Evolutionary conservation across 2,329 filamentous ascomycete species (phyloP), one percentile per base, ranked within the genome.

Genomic region (Amylocarpus encephaloides): DNA sequence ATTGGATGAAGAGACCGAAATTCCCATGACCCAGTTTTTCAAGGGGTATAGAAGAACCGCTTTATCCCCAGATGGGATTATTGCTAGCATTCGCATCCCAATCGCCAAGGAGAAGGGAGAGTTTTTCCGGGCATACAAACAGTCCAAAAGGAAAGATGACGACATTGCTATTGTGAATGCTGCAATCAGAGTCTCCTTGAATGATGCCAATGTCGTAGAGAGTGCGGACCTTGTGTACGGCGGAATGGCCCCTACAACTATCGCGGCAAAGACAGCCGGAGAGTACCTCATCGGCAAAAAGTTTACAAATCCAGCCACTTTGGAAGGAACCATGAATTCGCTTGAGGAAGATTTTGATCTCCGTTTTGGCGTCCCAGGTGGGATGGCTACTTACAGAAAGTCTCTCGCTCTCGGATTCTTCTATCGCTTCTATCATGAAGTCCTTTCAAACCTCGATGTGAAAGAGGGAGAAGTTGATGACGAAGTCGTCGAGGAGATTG

Each of bases 161-260:
- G 93, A 98, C 65, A 97, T 98, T 65, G 93, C 93, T 2, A 97
- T 98, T 61, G 93, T 97, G 19, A 97, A 94, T 43, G 83, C 86
- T 26, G 90, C 92, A 1, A 69, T 97, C 50, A 80, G 88, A 33
- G 76, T 97, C 5, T 80, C 78, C 5, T 70, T 97, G 2, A 78
- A 83, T 35, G 77, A 86, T 2, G 74, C 77, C 1, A 80, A 92
- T 38, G 66, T 80, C 1, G 88, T 97, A 5, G 76, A 83, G 53
- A 83, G 84, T 56, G 83, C 81, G 52, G 88, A 86, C 60, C 74
- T 98, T 18, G 87, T 95, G 2, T 97, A 95, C 60, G 93, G 93
- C 47, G 93, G 93, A 40, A 93, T 98, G 90, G 93, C 92, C 4
- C 85, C 93, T 0, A 89, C 83, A 57, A 98, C 93, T 0, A 82